A percentile compares a stretch with the other conserved stretches of the same genome.
Evolutionary conservation across 345 rosid genomes (phyloP).

Genomic region (Trapa bicornis): DNA sequence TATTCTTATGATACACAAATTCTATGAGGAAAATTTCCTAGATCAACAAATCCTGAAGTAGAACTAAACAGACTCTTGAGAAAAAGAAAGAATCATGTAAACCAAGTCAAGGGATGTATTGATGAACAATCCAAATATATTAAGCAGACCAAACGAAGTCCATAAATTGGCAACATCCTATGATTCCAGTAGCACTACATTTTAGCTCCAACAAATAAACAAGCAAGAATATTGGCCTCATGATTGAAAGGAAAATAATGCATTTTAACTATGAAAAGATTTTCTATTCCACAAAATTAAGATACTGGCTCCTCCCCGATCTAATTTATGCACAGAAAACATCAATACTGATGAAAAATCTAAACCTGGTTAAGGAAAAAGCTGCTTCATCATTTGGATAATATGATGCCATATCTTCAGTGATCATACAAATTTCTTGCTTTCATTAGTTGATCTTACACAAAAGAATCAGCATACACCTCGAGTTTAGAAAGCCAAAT

Average conservation of each 20-base stretch:
- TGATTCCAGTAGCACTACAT: background rate
- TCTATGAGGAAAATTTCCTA: background rate
- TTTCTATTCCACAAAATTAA: background rate
- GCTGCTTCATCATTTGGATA: no score
- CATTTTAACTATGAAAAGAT: background rate
- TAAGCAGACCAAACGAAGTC: background rate
- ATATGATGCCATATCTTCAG: no score
- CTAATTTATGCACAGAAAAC: background rate
- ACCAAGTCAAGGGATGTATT: background rate
- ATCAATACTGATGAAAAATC: no score
- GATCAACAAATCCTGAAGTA: background rate
- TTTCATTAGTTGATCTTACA: no score
- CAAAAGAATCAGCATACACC: no score
- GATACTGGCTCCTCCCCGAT: background rate
- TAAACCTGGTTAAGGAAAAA: no score
- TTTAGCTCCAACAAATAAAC: background rate
- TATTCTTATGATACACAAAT: background rate
- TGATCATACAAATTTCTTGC: no score
- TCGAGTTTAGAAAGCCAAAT: no score
- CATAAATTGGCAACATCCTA: background rate
- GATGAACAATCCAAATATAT: background rate
- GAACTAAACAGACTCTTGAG: background rate
- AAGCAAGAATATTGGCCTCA: background rate
- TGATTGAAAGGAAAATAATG: background rate
- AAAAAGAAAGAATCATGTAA: background rate